phyloP scores from a whole-genome alignment of 2,329 filamentous ascomycete genomes.

The Aspergillus piperis region DNA sequence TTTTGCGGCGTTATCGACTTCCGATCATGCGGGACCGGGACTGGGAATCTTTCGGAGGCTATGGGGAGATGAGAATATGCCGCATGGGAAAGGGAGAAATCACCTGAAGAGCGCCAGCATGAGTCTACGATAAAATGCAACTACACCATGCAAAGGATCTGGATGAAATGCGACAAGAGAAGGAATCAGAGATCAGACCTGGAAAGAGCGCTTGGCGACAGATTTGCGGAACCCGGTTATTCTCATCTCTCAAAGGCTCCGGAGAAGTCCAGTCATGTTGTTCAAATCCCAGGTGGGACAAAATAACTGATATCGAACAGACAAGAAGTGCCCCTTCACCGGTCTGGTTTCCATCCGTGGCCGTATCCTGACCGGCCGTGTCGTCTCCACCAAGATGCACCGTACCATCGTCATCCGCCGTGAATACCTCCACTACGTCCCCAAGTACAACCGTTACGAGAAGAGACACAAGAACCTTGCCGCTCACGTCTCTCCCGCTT shows the following conservation, averaged over 20 bases:
- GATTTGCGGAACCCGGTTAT: background rate
- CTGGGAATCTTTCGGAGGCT: constrained; percentile 11
- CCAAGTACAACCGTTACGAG: constrained; percentile 99
- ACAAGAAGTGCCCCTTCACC: constrained; percentile 99
- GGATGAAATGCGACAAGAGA: background rate
- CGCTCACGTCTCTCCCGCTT: constrained; percentile 97
- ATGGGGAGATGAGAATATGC: constrained; percentile 20
- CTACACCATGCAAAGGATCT: background rate
- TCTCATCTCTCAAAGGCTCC: constrained; percentile 19
- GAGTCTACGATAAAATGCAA: background rate
- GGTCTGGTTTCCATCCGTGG: constrained; percentile 99
- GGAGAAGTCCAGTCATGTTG: constrained; percentile 4
- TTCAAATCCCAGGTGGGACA: constrained; percentile 9
- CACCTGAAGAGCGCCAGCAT: background rate
- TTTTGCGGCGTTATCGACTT: constrained; percentile 20
- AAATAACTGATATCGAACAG: constrained; percentile 53
- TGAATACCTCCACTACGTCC: constrained; percentile 99
- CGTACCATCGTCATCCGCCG: constrained; percentile 98
- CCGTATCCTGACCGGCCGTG: constrained; percentile 98
- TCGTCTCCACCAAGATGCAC: constrained; percentile 99
- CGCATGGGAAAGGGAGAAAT: background rate
- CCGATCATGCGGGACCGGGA: constrained; percentile 16
- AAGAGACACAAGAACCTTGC: constrained; percentile 99
- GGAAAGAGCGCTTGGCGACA: background rate
- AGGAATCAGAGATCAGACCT: background rate